A percentile compares a stretch with the other conserved stretches of the same genome.
These are phyloP conservation scores for Hypoxylon trugodes DNA, from an alignment of 495 filamentous ascomycete species.

Conservation along the genomic window DNA sequence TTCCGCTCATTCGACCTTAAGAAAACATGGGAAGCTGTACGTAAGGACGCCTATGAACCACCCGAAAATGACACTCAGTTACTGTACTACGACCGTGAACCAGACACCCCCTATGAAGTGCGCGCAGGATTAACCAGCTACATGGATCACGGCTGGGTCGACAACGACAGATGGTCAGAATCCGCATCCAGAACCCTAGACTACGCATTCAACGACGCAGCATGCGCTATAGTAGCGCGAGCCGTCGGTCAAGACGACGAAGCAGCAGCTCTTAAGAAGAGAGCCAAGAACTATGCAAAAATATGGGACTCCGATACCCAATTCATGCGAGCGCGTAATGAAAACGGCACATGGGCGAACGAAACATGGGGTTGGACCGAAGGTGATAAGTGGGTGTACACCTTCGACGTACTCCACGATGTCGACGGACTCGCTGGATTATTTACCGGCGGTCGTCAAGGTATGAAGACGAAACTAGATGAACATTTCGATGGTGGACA, in stretches of 20 bases:
- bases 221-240: conserved; percentile 42
- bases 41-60: conserved; percentile 43
- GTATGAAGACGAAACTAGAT: conserved; percentile 44
- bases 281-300: conserved; percentile 40
- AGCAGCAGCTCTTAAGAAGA: conserved; percentile 26
- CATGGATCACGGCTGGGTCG: conserved; percentile 47
- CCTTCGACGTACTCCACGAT: conserved; percentile 46
- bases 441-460: conserved; percentile 36
- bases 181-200: conserved; percentile 45
- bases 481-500: conserved; percentile 44
- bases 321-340: conserved; percentile 47
- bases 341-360: conserved; percentile 43
- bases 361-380: conserved; percentile 46
- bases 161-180: conserved; percentile 46
- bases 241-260: conserved; percentile 27
- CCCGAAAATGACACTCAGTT: conserved; percentile 44
- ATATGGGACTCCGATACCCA: conserved; percentile 43
- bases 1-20: conserved; percentile 45
- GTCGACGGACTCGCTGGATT: conserved; percentile 36
- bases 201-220: conserved; percentile 45
- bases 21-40: conserved; percentile 43
- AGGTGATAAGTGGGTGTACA: conserved; percentile 47
- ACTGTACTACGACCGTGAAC: conserved; percentile 45
- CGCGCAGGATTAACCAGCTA: conserved; percentile 44
- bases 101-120: conserved; percentile 43